Base-by-base conservation (phyloP, 2,329 filamentous ascomycete genomes). In the Fusarium praegraminearum region DNA sequence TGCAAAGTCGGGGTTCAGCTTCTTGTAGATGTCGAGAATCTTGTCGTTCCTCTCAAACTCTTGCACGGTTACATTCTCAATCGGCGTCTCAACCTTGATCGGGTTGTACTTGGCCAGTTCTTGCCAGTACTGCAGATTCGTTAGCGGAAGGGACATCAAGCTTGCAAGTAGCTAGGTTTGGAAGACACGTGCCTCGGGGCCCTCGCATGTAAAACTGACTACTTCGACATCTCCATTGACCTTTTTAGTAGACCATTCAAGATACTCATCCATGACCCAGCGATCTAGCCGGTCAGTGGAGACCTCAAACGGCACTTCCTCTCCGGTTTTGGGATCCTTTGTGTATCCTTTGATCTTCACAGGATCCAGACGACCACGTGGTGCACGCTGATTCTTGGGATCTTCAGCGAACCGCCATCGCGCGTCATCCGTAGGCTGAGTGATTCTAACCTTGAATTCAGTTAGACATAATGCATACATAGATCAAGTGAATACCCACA, bases 191-290 rank as follows among this genome's bases (percentile, higher is more conserved):
- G 41, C 50, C 13, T 52, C 50, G 7, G 50, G 50, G 2, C 50
- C 50, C 15, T 52, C 50, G 8, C 36, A 52, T 12, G 50, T 52
- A 24, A 52, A 52, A 15, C 50, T 52, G 18, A 41, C 50, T 8
- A 52, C n/a, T 9, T 52, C 24, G 24, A 52, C 26, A 3, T 52
- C 50, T 41, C 50, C 50, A 7, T 40, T n/a, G 4, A 24, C 36
- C 36, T 52, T 52, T 15, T 52, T 52, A 9, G 50, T 52, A 18
- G 50, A 52, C 50, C 50, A 52, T 30, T 52, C 50, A 9, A 52
- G 50, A 32, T 52, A 52, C 26, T 52, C 50, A 18, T 52, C 50
- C 50, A 52, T 52, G 11, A 52, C 50, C 50, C 50, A 52, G 11
- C 50, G 50, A 32, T 52, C 50, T 3, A 22, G 18, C n/a, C 44